These are phyloP conservation scores for Astrocystis sublimbata DNA, from an alignment of 495 filamentous ascomycete genomes.

Conservation along the genomic window DNA sequence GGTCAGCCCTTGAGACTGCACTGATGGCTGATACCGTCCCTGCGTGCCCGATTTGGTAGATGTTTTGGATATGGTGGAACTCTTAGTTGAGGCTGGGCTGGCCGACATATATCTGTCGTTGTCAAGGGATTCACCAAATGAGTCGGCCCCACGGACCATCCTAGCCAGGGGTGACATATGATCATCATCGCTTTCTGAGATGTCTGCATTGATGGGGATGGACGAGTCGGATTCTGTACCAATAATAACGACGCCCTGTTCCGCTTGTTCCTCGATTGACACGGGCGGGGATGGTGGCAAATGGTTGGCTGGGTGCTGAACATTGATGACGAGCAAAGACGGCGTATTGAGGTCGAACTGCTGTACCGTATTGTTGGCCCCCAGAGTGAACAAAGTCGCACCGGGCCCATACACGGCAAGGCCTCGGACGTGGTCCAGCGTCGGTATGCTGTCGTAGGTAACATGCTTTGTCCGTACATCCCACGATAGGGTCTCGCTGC, in stretches of 20 bases:
- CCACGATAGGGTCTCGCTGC: conserved; percentile 89
- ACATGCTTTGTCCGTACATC: conserved; percentile 97
- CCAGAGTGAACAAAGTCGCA: conserved; percentile 89
- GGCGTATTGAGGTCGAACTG: conserved; percentile 91
- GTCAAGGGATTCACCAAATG: conserved; percentile 52
- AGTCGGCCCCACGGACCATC: conserved; percentile 61
- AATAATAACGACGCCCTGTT: conserved; percentile 40
- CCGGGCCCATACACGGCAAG: conserved; percentile 86
- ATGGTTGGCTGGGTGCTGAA: conserved; percentile 76
- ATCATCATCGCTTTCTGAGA: conserved; percentile 67
- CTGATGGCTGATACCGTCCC: conserved; percentile 45
- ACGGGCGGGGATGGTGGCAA: conserved; percentile 77
- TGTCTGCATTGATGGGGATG: conserved; percentile 55
- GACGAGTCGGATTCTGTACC: conserved; percentile 49
- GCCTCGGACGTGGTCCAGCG: conserved; percentile 75
- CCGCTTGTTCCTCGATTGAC: conserved; percentile 65
- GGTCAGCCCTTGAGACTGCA: conserved; percentile 51
- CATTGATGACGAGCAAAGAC: conserved; percentile 70
- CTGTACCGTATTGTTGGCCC: conserved; percentile 83
- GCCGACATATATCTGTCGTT: conserved; percentile 58
- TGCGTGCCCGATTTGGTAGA: conserved; percentile 49
- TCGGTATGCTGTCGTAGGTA: conserved; percentile 83
- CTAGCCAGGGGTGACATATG: conserved; percentile 65
- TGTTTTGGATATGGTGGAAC: conserved; percentile 61
- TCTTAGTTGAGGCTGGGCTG: conserved; percentile 65